Base-by-base conservation (phyloP, 768 basidiomycete genomes). In the Rhodosporidiobolus odoratus region DNA sequence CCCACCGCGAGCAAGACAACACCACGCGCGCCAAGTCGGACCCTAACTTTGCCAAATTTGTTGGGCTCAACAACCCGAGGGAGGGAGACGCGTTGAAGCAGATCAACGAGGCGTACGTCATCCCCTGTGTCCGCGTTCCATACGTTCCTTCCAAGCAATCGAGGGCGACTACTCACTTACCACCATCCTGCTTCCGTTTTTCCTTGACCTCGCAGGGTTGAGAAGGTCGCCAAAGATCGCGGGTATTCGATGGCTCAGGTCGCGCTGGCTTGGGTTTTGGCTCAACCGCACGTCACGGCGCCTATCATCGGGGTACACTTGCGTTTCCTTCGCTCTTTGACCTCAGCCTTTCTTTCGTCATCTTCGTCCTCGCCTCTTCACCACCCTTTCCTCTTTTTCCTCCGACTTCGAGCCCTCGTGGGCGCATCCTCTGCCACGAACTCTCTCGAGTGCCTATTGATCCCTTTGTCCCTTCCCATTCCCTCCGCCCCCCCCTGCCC, bases 231-330 rank as follows among this genome's bases (percentile, higher is more conserved):
- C 6, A 84, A 84, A 74, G 81, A 83, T 54, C 82, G 82, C 53
- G 81, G 81, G 7, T 78, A 82, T 10, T 82, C 80, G 38, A 88
- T 88, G 87, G 85, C 85, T 0, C 85, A 86, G 69, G 68, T 81
- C 50, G 78, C 79, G 1, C 35, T 79, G 5, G 81, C 80, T 7
- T 82, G 80, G 76, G 59, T 70, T 6, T 45, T 73, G 6, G 38
- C 68, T 0, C 67, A 78, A 41, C 64, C 64, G 30, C 38, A 54
- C n/a, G 62, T 78, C 40, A 61, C 75, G 17, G 72, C 75, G 0
- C 74, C 76, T 15, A 75, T 75, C 60, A 52, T 76, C 35, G 75
- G 75, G 27, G 63, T 64, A 35, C 17, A 53, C 34, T 30, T 8
- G 48, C 23, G 19, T n/a, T 50, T 25, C 21, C 43, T 43, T 21